These are phyloP conservation scores for Carex sylvatica DNA, from an alignment of 202 grass and related monocot species.

Conservation along the genomic window DNA sequence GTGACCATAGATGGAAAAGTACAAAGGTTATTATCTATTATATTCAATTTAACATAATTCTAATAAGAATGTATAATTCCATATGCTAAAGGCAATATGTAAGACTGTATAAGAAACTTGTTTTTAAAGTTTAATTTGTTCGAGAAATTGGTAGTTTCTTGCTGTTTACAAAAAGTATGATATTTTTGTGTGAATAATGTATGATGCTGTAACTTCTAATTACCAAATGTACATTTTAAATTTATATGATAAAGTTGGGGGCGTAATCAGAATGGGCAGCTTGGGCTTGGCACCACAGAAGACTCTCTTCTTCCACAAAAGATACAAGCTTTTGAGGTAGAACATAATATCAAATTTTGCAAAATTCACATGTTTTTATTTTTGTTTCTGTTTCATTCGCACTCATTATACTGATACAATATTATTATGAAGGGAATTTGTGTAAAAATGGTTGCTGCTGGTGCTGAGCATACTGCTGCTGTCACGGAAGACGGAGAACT, in stretches of 20 bases:
- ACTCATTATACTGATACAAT: background rate
- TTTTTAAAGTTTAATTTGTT: background rate
- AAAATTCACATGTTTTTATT: background rate
- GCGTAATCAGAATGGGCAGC: slow-evolving; percentile 95
- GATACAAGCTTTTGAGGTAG: slow-evolving; percentile 91
- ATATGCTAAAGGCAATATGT: background rate
- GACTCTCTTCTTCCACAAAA: slow-evolving; percentile 93
- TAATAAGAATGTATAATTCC: background rate
- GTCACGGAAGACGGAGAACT: slow-evolving; percentile 92
- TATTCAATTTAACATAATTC: background rate
- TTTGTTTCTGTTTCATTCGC: background rate
- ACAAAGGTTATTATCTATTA: slow-evolving; percentile 55
- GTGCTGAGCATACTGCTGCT: slow-evolving; percentile 93
- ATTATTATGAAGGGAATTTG: slow-evolving; percentile 52
- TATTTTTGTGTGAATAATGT: background rate
- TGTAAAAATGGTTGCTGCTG: slow-evolving; percentile 98
- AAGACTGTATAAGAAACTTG: background rate
- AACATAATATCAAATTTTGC: background rate
- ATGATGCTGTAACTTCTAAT: background rate
- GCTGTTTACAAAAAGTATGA: background rate
- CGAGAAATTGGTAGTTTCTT: background rate
- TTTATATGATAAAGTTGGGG: slow-evolving; percentile 66
- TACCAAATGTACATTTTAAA: background rate
- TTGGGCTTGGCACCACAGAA: slow-evolving; percentile 94
- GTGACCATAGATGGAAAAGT: slow-evolving; percentile 82